Percentiles rank a stretch among this genome's conserved stretches.
These are phyloP conservation scores for Mucor indicus DNA, from an alignment of 371 early-diverging fungal species.

Conservation along the genomic window DNA sequence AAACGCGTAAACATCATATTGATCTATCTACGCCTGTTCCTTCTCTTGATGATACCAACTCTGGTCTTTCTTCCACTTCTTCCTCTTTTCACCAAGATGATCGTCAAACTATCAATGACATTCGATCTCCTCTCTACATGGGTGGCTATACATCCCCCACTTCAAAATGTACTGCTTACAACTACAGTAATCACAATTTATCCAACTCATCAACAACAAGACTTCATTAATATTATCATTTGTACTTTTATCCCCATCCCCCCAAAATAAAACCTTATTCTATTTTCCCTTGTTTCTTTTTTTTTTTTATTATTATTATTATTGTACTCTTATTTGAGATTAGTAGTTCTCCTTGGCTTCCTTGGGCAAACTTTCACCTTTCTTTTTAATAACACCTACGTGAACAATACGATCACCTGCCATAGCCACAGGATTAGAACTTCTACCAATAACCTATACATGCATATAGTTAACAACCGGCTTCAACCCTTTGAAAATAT, in stretches of 20 bases:
- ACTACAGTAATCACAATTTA: too few relatives aligned
- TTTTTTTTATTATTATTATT: background rate
- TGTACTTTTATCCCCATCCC: background rate
- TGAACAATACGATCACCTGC: slow-evolving; percentile 78
- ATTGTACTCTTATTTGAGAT: background rate
- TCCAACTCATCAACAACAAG: background rate
- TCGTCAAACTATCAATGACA: background rate
- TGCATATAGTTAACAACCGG: background rate
- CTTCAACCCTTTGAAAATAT: background rate
- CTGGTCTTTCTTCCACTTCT: slow-evolving; percentile 18
- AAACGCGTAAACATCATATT: slow-evolving; percentile 23
- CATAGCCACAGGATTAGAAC: slow-evolving; percentile 76
- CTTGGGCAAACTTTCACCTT: slow-evolving; percentile 43
- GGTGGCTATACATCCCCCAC: background rate
- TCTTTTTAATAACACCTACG: slow-evolving; percentile 70
- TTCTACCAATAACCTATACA: slow-evolving; percentile 39
- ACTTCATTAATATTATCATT: background rate
- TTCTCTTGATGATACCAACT: slow-evolving; percentile 21
- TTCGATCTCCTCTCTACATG: slow-evolving; percentile 3
- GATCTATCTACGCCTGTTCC: slow-evolving; percentile 20
- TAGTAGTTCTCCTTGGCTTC: slow-evolving; percentile 64
- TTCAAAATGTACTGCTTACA: too few relatives aligned
- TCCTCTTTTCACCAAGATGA: slow-evolving; percentile 19
- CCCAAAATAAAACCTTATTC: too few relatives aligned
- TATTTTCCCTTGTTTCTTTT: background rate